Evolutionary conservation across 1,139 yeast genomes (phyloP).

Genomic region (Kodamaea sp.): DNA sequence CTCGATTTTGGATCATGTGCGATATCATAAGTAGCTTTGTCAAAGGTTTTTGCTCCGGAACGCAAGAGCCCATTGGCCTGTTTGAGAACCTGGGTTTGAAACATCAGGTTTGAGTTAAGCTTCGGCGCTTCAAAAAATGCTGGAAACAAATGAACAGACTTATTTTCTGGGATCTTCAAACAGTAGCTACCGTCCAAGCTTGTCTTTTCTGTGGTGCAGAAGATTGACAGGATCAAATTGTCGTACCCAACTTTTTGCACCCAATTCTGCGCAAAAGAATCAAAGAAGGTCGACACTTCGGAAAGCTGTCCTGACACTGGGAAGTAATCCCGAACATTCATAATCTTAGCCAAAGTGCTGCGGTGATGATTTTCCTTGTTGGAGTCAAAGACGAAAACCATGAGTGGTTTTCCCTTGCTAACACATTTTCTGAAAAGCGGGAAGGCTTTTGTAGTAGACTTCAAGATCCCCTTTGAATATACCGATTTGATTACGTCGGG

Average conservation of each 20-base stretch:
- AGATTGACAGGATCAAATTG: slow-evolving; percentile 39
- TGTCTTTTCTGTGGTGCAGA: slow-evolving; percentile 37
- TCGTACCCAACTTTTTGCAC: slow-evolving; percentile 29
- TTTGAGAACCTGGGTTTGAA: slow-evolving; percentile 22
- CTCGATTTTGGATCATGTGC: slow-evolving; percentile 23
- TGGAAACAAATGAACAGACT: slow-evolving; percentile 31
- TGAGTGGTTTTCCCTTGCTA: slow-evolving; percentile 28
- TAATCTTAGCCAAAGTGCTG: slow-evolving; percentile 13
- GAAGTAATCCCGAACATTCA: slow-evolving; percentile 27
- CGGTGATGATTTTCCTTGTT: not conserved
- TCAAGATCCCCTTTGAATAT: not conserved
- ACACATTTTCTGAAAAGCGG: slow-evolving; percentile 26
- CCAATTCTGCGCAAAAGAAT: slow-evolving; percentile 44
- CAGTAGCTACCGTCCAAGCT: slow-evolving; percentile 35
- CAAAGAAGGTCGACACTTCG: slow-evolving; percentile 32
- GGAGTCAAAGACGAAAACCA: slow-evolving; percentile 35
- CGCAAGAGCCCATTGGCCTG: slow-evolving; percentile 23
- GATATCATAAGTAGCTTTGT: slow-evolving; percentile 21
- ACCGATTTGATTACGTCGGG: not conserved
- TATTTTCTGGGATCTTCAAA: slow-evolving; percentile 29
- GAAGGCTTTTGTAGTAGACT: slow-evolving; percentile 12
- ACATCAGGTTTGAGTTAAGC: not conserved
- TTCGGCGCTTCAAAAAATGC: slow-evolving; percentile 18
- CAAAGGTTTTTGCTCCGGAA: slow-evolving; percentile 18
- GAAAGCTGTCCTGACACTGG: slow-evolving; percentile 8